Conservation (phyloP, 441 rosid species). For the Corymbia citriodora region DNA sequence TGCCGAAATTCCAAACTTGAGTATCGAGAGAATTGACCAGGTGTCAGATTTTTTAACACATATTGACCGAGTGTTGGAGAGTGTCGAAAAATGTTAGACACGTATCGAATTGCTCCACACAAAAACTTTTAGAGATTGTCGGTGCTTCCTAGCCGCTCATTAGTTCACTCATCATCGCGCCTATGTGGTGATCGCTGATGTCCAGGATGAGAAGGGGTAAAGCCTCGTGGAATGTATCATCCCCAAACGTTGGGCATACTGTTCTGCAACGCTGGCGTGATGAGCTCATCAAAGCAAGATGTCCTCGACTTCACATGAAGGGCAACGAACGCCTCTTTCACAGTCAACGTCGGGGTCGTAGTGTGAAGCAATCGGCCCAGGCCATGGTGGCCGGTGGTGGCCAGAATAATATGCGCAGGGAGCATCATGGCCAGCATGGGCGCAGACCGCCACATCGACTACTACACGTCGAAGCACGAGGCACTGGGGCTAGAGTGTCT, state of each 20-base stretch:
- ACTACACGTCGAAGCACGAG: constrained; percentile 21
- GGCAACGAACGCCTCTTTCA: neutral
- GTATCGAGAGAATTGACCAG: too few relatives aligned
- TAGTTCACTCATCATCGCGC: neutral
- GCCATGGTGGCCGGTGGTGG: constrained; percentile 24
- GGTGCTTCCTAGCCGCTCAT: neutral
- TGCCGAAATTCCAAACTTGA: too few relatives aligned
- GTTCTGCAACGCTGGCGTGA: neutral
- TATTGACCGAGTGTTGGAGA: too few relatives aligned
- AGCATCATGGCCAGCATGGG: constrained; percentile 10
- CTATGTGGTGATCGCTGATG: neutral
- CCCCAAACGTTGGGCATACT: neutral
- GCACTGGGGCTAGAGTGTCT: constrained; percentile 10
- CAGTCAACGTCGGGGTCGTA: constrained; percentile 23
- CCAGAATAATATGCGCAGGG: constrained; percentile 23
- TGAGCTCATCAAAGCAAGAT: neutral
- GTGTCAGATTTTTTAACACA: too few relatives aligned
- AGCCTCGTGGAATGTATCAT: neutral
- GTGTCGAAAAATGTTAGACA: too few relatives aligned
- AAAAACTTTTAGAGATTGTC: too few relatives aligned
- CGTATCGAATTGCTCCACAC: too few relatives aligned
- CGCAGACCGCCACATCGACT: neutral
- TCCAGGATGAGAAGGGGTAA: neutral
- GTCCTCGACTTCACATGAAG: neutral
- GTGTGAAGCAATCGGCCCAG: constrained; percentile 37